Percentiles rank a stretch among this genome's conserved stretches.
phyloP scores from a whole-genome alignment of 2,329 filamentous ascomycete genomes.

The Escovopsis sp. region DNA sequence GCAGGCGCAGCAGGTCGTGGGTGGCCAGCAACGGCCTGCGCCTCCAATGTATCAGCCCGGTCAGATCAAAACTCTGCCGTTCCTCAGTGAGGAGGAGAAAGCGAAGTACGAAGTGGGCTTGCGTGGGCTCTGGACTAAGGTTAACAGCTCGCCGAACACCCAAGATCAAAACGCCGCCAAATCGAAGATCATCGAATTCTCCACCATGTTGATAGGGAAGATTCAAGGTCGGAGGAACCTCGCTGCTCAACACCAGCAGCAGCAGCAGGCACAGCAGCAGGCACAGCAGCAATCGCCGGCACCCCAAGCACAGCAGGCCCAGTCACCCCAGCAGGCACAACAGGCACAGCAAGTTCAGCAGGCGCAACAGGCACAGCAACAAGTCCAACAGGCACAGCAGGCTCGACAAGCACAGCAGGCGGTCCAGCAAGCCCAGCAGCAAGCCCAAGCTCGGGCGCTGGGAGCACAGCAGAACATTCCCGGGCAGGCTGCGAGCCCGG shows the following conservation, averaged over 20 bases:
- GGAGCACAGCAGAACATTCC: slow-evolving; percentile 6
- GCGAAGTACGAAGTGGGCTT: slow-evolving; percentile 43
- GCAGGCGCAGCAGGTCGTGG: slow-evolving; percentile 11
- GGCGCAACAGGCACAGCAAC: slow-evolving; percentile 17
- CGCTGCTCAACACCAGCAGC: slow-evolving; percentile 18
- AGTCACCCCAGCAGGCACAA: slow-evolving; percentile 9
- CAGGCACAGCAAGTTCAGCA: slow-evolving; percentile 9
- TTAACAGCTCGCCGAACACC: slow-evolving; percentile 31
- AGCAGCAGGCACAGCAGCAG: slow-evolving; percentile 13
- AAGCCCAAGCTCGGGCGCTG: slow-evolving; percentile 9
- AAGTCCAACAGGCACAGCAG: slow-evolving; percentile 9
- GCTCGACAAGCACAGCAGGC: slow-evolving; percentile 7
- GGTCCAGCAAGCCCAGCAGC: slow-evolving; percentile 6
- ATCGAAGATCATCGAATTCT: slow-evolving; percentile 45
- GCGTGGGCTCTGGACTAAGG: slow-evolving; percentile 35
- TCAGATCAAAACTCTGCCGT: slow-evolving; percentile 33
- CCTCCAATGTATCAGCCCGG: slow-evolving; percentile 33
- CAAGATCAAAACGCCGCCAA: slow-evolving; percentile 33
- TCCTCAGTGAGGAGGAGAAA: slow-evolving; percentile 39
- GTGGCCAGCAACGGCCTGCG: slow-evolving; percentile 15
- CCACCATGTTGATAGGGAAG: slow-evolving; percentile 38
- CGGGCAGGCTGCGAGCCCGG: slow-evolving; percentile 7
- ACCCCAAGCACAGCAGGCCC: slow-evolving; percentile 12
- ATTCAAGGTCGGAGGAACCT: slow-evolving; percentile 26
- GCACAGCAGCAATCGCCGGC: slow-evolving; percentile 11